phyloP scores from a whole-genome alignment of 257 asterid genomes.

The Solanum etuberosum region DNA sequence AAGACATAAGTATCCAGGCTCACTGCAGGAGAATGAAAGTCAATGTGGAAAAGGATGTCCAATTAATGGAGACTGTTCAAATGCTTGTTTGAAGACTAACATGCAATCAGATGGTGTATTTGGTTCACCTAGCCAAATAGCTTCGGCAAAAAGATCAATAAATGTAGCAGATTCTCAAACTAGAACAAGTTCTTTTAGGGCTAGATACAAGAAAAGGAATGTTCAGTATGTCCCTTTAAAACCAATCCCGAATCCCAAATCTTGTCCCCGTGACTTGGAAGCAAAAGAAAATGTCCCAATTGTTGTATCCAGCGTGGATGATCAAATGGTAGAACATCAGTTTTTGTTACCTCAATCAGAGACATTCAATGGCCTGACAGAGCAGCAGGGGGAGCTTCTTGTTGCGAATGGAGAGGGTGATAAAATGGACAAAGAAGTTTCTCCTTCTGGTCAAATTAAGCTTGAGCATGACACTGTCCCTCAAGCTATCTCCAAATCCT shows the following conservation, averaged over 20 bases:
- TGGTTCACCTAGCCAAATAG: background rate
- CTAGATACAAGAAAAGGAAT: background rate
- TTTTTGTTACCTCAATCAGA: background rate
- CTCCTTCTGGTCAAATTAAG: background rate
- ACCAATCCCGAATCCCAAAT: background rate
- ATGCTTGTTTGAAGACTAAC: background rate
- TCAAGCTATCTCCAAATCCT: background rate
- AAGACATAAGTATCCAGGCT: background rate
- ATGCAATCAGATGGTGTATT: background rate
- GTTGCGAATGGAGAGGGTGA: background rate
- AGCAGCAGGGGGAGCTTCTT: background rate
- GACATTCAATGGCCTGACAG: background rate
- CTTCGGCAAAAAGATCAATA: background rate
- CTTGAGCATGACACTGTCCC: background rate
- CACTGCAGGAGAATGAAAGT: constrained; percentile 5
- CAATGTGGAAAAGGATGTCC: background rate
- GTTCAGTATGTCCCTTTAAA: background rate
- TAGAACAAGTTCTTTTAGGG: background rate
- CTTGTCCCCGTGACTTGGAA: background rate
- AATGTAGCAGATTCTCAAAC: background rate
- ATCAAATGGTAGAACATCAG: background rate
- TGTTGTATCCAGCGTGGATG: background rate
- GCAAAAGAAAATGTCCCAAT: background rate
- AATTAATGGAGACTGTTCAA: background rate
- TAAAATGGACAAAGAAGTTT: background rate